Percentiles rank a stretch among this genome's conserved stretches.
Conservation (phyloP, 2,329 filamentous ascomycete genomes). For the Paramyrothecium sp. region DNA sequence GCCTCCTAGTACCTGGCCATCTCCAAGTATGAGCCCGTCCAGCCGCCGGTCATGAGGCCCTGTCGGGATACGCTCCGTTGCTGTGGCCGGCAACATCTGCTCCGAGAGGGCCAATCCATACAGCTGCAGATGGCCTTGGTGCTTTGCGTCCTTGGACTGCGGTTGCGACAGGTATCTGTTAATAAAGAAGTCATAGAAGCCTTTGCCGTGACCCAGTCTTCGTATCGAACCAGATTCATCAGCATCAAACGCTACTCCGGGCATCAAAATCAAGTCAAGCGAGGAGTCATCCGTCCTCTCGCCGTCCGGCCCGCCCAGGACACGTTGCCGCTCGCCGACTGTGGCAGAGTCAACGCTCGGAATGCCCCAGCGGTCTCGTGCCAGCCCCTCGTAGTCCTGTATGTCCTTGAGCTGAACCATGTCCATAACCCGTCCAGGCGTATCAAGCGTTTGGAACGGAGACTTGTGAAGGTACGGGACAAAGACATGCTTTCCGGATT, state of each 20-base stretch:
- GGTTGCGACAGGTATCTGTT: slow-evolving; percentile 62
- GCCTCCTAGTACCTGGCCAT: slow-evolving; percentile 54
- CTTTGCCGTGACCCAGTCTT: slow-evolving; percentile 88
- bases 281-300: slow-evolving; percentile 41
- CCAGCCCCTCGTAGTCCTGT: slow-evolving; percentile 74
- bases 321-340: slow-evolving; percentile 65
- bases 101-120: slow-evolving; percentile 83
- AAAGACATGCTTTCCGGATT: slow-evolving; percentile 78
- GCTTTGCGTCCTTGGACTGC: slow-evolving; percentile 28
- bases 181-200: slow-evolving; percentile 95
- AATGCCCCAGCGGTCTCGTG: slow-evolving; percentile 88
- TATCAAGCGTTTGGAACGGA: slow-evolving; percentile 41
- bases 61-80: slow-evolving; percentile 67
- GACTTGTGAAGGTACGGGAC: slow-evolving; percentile 82
- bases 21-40: slow-evolving; percentile 73
- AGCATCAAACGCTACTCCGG: slow-evolving; percentile 86
- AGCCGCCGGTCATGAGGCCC: slow-evolving; percentile 75
- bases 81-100: slow-evolving; percentile 66
- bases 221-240: slow-evolving; percentile 56
- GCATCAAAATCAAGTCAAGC: slow-evolving; percentile 86
- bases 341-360: slow-evolving; percentile 74
- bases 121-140: slow-evolving; percentile 44
- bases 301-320: slow-evolving; percentile 62
- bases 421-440: slow-evolving; percentile 77
- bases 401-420: slow-evolving; percentile 80